These are phyloP conservation scores for Aspergillus nanangensis DNA, from an alignment of 495 filamentous ascomycete genomes.

Conservation along the genomic window DNA sequence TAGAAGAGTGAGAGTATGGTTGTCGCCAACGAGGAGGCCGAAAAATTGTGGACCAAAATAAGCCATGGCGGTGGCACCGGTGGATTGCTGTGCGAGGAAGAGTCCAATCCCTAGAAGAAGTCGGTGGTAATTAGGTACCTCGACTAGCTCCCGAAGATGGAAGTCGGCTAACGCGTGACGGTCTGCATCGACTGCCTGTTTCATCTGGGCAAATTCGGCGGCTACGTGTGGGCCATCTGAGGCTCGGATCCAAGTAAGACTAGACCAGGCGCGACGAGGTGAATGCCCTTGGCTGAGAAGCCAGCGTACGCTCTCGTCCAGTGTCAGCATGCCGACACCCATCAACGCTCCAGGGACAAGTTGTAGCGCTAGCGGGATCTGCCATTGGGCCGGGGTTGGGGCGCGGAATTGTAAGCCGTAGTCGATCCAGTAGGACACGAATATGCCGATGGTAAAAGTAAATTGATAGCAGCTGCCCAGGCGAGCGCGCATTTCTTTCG, in stretches of 20 bases:
- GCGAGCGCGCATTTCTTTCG: constrained; percentile 48
- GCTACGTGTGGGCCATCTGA: constrained; percentile 26
- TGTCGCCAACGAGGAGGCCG: constrained; percentile 47
- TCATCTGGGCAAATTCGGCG: constrained; percentile 44
- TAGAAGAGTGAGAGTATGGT: constrained; percentile 22
- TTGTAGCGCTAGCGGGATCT: constrained; percentile 50
- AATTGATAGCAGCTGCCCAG: constrained; percentile 51
- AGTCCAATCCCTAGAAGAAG: constrained; percentile 35
- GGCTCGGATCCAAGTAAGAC: constrained; percentile 48
- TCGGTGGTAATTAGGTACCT: constrained; percentile 38
- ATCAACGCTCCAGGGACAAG: constrained; percentile 46
- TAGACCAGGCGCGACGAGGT: constrained; percentile 34
- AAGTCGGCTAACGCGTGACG: constrained; percentile 37
- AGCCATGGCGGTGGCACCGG: constrained; percentile 49
- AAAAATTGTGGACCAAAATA: constrained; percentile 53
- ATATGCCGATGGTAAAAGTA: constrained; percentile 49
- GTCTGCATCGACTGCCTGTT: constrained; percentile 40
- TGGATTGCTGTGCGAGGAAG: constrained; percentile 46
- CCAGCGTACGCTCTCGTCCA: constrained; percentile 51
- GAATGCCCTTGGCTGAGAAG: constrained; percentile 38
- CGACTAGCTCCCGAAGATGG: constrained; percentile 35
- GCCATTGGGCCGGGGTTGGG: constrained; percentile 49
- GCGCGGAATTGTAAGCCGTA: constrained; percentile 53
- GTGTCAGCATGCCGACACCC: constrained; percentile 43
- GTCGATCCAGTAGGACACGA: constrained; percentile 51